Evolutionary conservation across 345 rosid genomes (phyloP).

Genomic region (Hypericum androsaemum): DNA sequence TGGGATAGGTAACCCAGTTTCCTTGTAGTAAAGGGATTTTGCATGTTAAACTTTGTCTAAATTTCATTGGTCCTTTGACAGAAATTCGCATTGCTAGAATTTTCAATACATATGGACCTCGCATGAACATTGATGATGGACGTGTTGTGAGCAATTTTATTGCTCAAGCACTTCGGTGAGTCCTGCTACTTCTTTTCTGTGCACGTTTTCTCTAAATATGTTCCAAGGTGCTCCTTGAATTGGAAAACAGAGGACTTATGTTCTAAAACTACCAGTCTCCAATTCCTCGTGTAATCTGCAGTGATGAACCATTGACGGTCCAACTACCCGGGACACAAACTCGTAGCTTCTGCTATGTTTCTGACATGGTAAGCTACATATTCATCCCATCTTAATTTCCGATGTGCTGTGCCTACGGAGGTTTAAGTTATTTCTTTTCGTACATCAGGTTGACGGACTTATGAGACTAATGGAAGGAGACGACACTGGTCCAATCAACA

Average conservation of each 20-base stretch:
- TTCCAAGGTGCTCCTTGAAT: neutral
- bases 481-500: constrained; percentile 89
- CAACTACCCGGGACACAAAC: constrained; percentile 96
- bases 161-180: constrained; percentile 92
- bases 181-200: neutral
- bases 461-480: constrained; percentile 94
- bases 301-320: constrained; percentile 86
- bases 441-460: constrained; percentile 73
- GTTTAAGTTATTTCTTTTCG: neutral
- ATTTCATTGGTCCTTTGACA: constrained; percentile 16
- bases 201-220: neutral
- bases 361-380: constrained; percentile 62
- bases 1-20: constrained; percentile 51
- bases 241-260: neutral
- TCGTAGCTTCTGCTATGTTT: constrained; percentile 92
- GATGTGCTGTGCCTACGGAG: neutral
- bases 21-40: neutral
- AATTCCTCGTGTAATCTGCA: constrained; percentile 16
- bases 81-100: constrained; percentile 98
- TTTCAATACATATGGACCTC: constrained; percentile 95
- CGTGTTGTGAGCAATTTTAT: constrained; percentile 99
- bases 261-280: neutral
- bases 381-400: neutral
- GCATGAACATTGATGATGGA: constrained; percentile 98
- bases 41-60: neutral